Evolutionary conservation across 768 basidiomycete genomes (phyloP).

Genomic region (Pleurotus tuoliensis): DNA sequence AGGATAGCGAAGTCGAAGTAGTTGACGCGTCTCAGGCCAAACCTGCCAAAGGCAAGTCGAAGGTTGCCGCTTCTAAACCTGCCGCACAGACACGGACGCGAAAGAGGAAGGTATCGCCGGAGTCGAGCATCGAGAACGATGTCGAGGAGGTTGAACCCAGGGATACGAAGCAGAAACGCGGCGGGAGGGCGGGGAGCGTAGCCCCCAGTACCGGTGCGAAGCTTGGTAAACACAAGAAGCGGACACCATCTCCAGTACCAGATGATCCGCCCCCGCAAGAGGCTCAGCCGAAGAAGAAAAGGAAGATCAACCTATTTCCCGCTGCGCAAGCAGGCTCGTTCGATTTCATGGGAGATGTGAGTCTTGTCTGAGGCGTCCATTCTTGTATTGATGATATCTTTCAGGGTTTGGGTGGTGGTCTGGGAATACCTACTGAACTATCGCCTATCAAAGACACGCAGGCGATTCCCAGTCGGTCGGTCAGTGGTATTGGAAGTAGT

Average conservation of each 20-base stretch:
- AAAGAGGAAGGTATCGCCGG: constrained; percentile 1
- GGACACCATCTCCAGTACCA: constrained; percentile 10
- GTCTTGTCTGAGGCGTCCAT: constrained; percentile 2
- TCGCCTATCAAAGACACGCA: constrained; percentile 64
- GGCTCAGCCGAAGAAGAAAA: constrained; percentile 60
- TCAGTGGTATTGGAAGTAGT: constrained; percentile 21
- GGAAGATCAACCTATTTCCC: constrained; percentile 64
- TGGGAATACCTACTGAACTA: constrained; percentile 63
- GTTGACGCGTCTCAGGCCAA: constrained; percentile 15
- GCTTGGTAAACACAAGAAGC: constrained; percentile 19
- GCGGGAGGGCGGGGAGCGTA: constrained; percentile 18
- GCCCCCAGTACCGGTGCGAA: constrained; percentile 14
- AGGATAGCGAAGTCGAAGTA: constrained; percentile 21
- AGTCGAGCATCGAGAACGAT: background rate
- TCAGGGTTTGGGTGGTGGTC: constrained; percentile 33
- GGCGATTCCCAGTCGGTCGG: constrained; percentile 42
- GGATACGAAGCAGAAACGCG: constrained; percentile 11
- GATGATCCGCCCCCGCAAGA: constrained; percentile 15
- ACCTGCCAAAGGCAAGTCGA: background rate
- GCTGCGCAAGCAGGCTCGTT: constrained; percentile 39
- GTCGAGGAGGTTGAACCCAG: constrained; percentile 8
- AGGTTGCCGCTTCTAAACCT: background rate
- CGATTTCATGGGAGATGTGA: constrained; percentile 37
- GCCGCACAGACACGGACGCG: background rate
- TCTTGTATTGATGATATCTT: background rate